A percentile compares a stretch with the other conserved stretches of the same genome.
phyloP scores from a whole-genome alignment of 2,329 filamentous ascomycete genomes.

The Calonectria naviculata region DNA sequence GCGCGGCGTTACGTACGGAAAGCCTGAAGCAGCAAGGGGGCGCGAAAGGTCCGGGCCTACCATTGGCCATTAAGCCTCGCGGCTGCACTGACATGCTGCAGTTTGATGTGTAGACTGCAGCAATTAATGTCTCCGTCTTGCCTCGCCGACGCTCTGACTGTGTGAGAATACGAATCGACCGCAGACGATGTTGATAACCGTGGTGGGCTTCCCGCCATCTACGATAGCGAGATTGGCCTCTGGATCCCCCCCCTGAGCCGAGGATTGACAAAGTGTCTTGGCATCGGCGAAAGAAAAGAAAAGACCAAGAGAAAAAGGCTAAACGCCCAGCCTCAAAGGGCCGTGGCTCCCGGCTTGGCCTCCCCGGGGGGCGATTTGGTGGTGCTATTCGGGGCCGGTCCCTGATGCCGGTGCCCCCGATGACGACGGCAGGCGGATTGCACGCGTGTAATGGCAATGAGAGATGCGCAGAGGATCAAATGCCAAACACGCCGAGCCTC shows the following conservation, averaged over 20 bases:
- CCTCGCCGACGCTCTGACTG: not conserved
- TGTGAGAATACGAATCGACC: conserved; percentile 4
- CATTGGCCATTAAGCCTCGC: not conserved
- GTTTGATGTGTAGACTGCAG: not conserved
- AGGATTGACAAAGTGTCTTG: conserved; percentile 7
- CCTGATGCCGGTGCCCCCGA: not conserved
- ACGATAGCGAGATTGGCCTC: not conserved
- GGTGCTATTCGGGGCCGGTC: not conserved
- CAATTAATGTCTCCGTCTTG: not conserved
- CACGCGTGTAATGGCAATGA: not conserved
- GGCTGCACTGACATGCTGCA: not conserved
- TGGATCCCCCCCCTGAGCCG: conserved; percentile 9
- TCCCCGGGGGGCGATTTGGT: not conserved
- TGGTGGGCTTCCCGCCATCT: not conserved
- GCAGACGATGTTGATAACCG: not conserved
- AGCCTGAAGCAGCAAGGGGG: not conserved
- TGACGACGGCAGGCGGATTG: not conserved
- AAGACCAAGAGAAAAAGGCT: not conserved
- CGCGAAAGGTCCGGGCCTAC: not conserved
- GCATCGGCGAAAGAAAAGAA: not conserved
- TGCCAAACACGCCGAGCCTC: not conserved
- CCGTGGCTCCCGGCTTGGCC: conserved; percentile 35
- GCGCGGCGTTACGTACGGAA: conserved; percentile 22
- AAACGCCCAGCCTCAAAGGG: not conserved
- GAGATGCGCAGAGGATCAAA: not conserved